These are phyloP conservation scores for Marasmius oreades DNA, from an alignment of 1,284 basidiomycete species.

Conservation along the genomic window DNA sequence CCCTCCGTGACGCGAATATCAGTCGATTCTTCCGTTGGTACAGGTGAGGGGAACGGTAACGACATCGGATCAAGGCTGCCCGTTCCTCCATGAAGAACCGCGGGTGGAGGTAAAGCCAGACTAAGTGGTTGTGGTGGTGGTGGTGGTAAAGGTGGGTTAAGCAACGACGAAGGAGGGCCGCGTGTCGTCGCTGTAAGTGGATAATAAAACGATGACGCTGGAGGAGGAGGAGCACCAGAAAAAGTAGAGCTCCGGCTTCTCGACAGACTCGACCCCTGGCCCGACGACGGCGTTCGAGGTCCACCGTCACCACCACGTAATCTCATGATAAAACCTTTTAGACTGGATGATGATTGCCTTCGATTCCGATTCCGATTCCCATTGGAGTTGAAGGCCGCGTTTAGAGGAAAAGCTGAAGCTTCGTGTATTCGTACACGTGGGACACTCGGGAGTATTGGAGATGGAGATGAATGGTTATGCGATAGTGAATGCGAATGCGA, in stretches of 20 bases:
- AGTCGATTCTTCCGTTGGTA: conserved; percentile 5
- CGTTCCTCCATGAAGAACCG: not conserved
- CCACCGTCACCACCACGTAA: conserved; percentile 8
- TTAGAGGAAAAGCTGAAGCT: not conserved
- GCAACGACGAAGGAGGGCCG: conserved; percentile 4
- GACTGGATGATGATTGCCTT: not conserved
- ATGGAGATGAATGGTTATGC: not conserved
- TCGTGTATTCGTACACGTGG: not conserved
- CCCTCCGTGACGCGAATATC: conserved; percentile 5
- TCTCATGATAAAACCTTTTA: conserved; percentile 6
- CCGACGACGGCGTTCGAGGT: too few relatives aligned
- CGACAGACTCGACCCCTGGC: not conserved
- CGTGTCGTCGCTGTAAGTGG: not conserved
- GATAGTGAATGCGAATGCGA: conserved; percentile 7
- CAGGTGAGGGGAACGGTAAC: conserved; percentile 8
- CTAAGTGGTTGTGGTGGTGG: too few relatives aligned
- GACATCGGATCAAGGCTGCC: too few relatives aligned
- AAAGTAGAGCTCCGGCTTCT: too few relatives aligned
- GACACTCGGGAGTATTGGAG: not conserved
- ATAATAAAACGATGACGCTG: conserved; percentile 10
- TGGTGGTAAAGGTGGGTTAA: conserved; percentile 10
- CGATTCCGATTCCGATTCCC: not conserved
- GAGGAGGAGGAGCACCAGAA: not conserved
- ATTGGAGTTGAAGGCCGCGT: not conserved
- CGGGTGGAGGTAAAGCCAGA: too few relatives aligned